A percentile compares a stretch with the other conserved stretches of the same genome.
These are phyloP conservation scores for Xylaria cubensis DNA, from an alignment of 495 filamentous ascomycete genomes.

Conservation along the genomic window DNA sequence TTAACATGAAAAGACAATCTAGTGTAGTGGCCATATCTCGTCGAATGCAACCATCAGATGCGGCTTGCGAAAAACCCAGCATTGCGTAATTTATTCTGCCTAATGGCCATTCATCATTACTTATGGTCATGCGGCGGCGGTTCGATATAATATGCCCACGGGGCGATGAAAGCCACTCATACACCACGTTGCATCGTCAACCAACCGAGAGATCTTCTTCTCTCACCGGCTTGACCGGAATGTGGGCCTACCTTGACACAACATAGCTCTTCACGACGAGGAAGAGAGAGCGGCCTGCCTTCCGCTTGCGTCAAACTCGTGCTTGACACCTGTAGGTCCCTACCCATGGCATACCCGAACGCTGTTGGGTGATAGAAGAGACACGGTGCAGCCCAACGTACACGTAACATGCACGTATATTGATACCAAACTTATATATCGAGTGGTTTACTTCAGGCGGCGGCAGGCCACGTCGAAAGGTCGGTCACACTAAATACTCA, in stretches of 20 bases:
- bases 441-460: constrained; percentile 8
- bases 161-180: neutral
- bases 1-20: constrained; percentile 2
- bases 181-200: constrained; percentile 1
- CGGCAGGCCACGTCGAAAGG: constrained; percentile 22
- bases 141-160: constrained; percentile 14
- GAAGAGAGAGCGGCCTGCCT: neutral
- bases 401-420: neutral
- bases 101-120: neutral
- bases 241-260: constrained; percentile 4
- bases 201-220: constrained; percentile 23
- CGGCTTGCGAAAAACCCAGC: neutral
- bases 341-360: constrained; percentile 2
- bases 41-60: neutral
- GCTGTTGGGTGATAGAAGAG: constrained; percentile 6
- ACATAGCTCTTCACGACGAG: constrained; percentile 1
- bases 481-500: constrained; percentile 9
- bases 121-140: neutral
- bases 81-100: neutral
- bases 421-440: neutral
- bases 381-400: neutral
- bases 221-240: constrained; percentile 12
- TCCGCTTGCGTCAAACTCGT: constrained; percentile 22
- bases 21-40: neutral
- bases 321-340: constrained; percentile 25